A percentile compares a stretch with the other conserved stretches of the same genome.
These are phyloP conservation scores for Pisolithus albus DNA, from an alignment of 768 basidiomycete genomes.

Conservation along the genomic window DNA sequence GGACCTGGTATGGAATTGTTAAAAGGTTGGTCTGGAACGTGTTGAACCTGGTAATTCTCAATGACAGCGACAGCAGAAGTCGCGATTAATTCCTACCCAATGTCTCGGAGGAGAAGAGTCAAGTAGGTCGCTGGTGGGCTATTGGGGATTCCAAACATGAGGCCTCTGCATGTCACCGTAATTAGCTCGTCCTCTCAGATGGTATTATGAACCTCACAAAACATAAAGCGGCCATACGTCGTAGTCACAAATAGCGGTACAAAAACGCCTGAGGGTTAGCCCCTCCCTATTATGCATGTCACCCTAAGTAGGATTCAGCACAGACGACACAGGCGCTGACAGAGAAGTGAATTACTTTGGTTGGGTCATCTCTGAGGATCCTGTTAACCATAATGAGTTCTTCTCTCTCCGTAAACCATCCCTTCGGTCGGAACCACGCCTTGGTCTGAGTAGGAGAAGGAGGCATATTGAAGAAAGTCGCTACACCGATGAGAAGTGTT, in stretches of 20 bases:
- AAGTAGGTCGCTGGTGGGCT: slow-evolving; percentile 48
- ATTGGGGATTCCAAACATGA: slow-evolving; percentile 47
- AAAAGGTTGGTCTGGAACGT: slow-evolving; percentile 58
- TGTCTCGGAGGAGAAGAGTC: slow-evolving; percentile 47
- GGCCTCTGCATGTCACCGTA: slow-evolving; percentile 28
- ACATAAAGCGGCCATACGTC: slow-evolving; percentile 65
- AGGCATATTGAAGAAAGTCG: slow-evolving; percentile 54
- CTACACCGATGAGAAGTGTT: slow-evolving; percentile 46
- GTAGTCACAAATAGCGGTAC: slow-evolving; percentile 51
- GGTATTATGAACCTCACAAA: slow-evolving; percentile 23
- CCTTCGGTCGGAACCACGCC: slow-evolving; percentile 49
- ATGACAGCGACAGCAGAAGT: neutral
- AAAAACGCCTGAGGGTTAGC: slow-evolving; percentile 41
- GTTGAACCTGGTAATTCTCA: slow-evolving; percentile 35
- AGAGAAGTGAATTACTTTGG: slow-evolving; percentile 32
- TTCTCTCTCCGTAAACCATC: slow-evolving; percentile 59
- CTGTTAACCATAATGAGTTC: slow-evolving; percentile 55
- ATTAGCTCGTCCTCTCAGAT: neutral
- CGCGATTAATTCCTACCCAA: slow-evolving; percentile 32
- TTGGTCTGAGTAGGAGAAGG: slow-evolving; percentile 55
- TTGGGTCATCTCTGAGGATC: slow-evolving; percentile 58
- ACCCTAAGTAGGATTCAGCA: slow-evolving; percentile 26
- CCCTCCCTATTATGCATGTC: slow-evolving; percentile 71
- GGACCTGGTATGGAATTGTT: slow-evolving; percentile 48
- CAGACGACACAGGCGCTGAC: neutral